Evolutionary conservation across 2,329 filamentous ascomycete species (phyloP).

Genomic region (Aureobasidium pullulans): DNA sequence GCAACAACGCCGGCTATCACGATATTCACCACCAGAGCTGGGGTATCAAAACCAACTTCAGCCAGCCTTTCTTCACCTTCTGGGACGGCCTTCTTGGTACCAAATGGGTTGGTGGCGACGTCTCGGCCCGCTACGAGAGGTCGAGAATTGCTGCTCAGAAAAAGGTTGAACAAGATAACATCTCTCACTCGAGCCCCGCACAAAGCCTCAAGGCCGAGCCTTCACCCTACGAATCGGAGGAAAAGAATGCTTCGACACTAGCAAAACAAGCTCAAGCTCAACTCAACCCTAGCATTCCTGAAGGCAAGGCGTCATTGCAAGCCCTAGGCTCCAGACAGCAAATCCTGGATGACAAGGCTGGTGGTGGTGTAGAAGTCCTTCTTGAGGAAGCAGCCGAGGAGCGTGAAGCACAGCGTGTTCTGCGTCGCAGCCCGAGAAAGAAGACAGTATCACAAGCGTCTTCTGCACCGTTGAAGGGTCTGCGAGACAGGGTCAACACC

Average conservation of each 20-base stretch:
- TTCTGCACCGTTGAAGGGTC: slow-evolving; percentile 18
- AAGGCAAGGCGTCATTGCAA: slow-evolving; percentile 33
- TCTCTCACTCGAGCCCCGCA: slow-evolving; percentile 16
- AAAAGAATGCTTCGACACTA: slow-evolving; percentile 17
- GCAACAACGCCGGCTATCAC: slow-evolving; percentile 94
- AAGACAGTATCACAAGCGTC: slow-evolving; percentile 32
- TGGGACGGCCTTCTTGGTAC: slow-evolving; percentile 83
- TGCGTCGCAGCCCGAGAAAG: slow-evolving; percentile 36
- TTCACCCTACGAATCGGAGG: slow-evolving; percentile 23
- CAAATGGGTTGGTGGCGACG: slow-evolving; percentile 67
- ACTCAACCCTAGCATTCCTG: slow-evolving; percentile 22
- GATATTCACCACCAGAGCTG: slow-evolving; percentile 98
- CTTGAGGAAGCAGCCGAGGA: slow-evolving; percentile 36
- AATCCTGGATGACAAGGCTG: slow-evolving; percentile 31
- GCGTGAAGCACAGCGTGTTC: slow-evolving; percentile 22
- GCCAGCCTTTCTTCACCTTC: slow-evolving; percentile 25
- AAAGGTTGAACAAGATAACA: slow-evolving; percentile 38
- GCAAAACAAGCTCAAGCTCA: slow-evolving; percentile 18
- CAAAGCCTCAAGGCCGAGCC: slow-evolving; percentile 9
- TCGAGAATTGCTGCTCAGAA: slow-evolving; percentile 49
- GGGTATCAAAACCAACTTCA: slow-evolving; percentile 96
- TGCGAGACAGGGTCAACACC: slow-evolving; percentile 19
- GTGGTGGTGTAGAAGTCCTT: slow-evolving; percentile 31
- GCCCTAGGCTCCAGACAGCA: slow-evolving; percentile 33
- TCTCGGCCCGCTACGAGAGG: slow-evolving; percentile 51